Evolutionary conservation across 257 asterid species (phyloP).

Genomic region (Perilla frutescens): DNA sequence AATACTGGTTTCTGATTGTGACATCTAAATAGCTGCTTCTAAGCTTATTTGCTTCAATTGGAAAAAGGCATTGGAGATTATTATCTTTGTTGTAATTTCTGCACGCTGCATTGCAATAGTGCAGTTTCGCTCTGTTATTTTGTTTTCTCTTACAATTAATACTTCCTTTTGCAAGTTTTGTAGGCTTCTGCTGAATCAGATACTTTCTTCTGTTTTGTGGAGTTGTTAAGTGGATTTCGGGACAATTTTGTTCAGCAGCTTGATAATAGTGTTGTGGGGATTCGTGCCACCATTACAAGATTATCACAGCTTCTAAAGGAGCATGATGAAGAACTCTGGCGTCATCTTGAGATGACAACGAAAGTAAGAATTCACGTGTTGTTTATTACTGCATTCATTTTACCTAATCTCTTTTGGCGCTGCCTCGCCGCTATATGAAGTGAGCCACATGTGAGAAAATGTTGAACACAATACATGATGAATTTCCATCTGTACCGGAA

Average conservation of each 20-base stretch:
- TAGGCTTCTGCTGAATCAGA: slow-evolving; percentile 95
- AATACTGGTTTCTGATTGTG: not conserved
- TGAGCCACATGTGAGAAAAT: slow-evolving; percentile 11
- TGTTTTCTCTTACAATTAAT: slow-evolving; percentile 35
- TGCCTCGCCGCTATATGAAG: not conserved
- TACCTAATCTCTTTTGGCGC: slow-evolving; percentile 21
- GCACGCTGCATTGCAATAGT: not conserved
- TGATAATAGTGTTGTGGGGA: slow-evolving; percentile 96
- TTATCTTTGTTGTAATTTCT: slow-evolving; percentile 29
- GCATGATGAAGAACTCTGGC: slow-evolving; percentile 99
- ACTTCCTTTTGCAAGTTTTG: slow-evolving; percentile 41
- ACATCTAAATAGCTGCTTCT: slow-evolving; percentile 6
- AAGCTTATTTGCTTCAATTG: slow-evolving; percentile 29
- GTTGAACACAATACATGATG: not conserved
- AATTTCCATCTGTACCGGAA: slow-evolving; percentile 1
- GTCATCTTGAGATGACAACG: slow-evolving; percentile 96
- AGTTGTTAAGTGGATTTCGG: slow-evolving; percentile 88
- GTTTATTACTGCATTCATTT: slow-evolving; percentile 12
- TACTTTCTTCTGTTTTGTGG: slow-evolving; percentile 97
- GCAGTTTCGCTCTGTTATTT: slow-evolving; percentile 16
- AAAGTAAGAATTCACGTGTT: slow-evolving; percentile 54
- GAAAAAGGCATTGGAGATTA: not conserved
- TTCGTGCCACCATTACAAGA: slow-evolving; percentile 86
- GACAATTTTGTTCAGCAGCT: slow-evolving; percentile 97
- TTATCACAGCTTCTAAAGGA: slow-evolving; percentile 87